Conservation (phyloP, 768 basidiomycete species). For the Candolleomyces aberdarensis region DNA sequence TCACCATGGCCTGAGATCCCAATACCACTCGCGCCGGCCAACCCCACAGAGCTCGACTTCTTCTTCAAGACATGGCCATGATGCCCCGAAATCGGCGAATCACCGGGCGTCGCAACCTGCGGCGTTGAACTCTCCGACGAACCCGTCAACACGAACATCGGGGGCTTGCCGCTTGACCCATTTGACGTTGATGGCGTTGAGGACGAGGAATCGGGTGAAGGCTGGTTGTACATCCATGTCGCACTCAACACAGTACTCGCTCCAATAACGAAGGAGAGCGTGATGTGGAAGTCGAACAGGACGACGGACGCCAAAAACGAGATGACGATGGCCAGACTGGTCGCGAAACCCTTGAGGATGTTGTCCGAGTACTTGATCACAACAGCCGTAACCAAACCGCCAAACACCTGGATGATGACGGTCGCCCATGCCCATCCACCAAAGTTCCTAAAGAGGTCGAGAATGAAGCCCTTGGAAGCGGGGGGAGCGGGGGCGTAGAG, state of each 20-base stretch:
- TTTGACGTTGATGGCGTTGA: too few relatives aligned
- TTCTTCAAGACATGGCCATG: not conserved
- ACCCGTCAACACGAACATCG: not conserved
- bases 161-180: not conserved
- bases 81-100: not conserved
- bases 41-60: not conserved
- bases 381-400: conserved; percentile 89
- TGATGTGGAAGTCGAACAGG: conserved; percentile 88
- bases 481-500: conserved; percentile 46
- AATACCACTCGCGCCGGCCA: not conserved
- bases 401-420: conserved; percentile 85
- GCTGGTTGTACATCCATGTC: conserved; percentile 95
- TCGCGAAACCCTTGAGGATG: conserved; percentile 96
- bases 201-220: conserved; percentile 16
- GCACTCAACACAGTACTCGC: conserved; percentile 81
- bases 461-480: conserved; percentile 47
- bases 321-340: conserved; percentile 87
- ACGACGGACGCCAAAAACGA: conserved; percentile 93
- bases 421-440: conserved; percentile 96
- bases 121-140: not conserved
- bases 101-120: not conserved
- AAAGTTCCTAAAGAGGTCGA: conserved; percentile 78
- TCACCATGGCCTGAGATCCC: not conserved
- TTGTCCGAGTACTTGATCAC: conserved; percentile 98
- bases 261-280: conserved; percentile 82